Base-by-base conservation (phyloP, 176 grass and related monocot species). In the Otatea glauca region DNA sequence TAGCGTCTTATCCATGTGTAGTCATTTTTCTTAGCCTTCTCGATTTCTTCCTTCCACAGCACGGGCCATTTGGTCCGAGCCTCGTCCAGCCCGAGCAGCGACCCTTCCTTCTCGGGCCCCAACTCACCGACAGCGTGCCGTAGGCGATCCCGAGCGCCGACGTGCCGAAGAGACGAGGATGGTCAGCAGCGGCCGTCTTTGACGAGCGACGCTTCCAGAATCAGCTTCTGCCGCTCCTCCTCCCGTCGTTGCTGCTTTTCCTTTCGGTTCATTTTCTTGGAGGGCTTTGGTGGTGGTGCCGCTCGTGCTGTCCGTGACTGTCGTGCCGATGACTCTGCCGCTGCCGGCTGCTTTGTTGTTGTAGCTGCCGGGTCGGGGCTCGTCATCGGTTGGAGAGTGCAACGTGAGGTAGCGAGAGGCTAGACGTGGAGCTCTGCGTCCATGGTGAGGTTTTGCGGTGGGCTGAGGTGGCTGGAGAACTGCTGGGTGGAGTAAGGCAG, bases 131-230 rank as follows among this genome's bases (percentile, higher is more conserved):
- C 61, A 98, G 87, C 25, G 90, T 95, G 17, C 92, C 95, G 63
- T 93, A 98, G 20, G 92, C 92, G 79, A 98, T 98, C 17, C 92
- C 95, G 13, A 93, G 59, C 20, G 92, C 88, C 68, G 91, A 94
- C 21, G 95, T 91, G 41, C 95, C 95, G 25, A 98, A 98, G 92
- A 75, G 77, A 95, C 34, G 25, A 98, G 72, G 65, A 92, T 70
- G 56, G 91, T 92, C 0, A 93, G 82, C 61, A 92, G 50, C 12
- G 91, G 87, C 81, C 65, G 66, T 11, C 27, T 38, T 72, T 81
- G 6, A 58, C 24, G 13, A 16, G 65, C 48, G 79, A 71, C 44
- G 68, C 49, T 37, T 75, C 75, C 51, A 68, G 73, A 4, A 61
- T 5, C 48, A 78, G 73, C 39, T 53, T 72, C 63, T 24, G 38